These are phyloP conservation scores for Afroboletus lepidellus DNA, from an alignment of 1,284 basidiomycete species.

Conservation along the genomic window DNA sequence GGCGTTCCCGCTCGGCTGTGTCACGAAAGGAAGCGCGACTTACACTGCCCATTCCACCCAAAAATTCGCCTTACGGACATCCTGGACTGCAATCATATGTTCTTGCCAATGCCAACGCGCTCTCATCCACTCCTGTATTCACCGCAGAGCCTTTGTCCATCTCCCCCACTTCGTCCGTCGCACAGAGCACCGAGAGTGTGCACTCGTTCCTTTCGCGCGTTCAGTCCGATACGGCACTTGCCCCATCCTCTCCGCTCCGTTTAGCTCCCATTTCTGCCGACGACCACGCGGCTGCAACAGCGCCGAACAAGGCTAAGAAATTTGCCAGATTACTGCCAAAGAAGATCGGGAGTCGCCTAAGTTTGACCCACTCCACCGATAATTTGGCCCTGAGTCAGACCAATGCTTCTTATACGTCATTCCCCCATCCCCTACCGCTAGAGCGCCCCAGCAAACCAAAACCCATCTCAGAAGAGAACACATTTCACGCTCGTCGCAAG, in stretches of 20 bases:
- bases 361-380: slow-evolving; percentile 27
- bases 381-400: slow-evolving; percentile 24
- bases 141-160: slow-evolving; percentile 30
- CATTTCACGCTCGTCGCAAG: slow-evolving; percentile 36
- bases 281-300: slow-evolving; percentile 12
- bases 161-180: slow-evolving; percentile 30
- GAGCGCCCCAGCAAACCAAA: slow-evolving; percentile 30
- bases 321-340: slow-evolving; percentile 33
- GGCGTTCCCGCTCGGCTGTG: slow-evolving; percentile 34
- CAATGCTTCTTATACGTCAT: slow-evolving; percentile 31
- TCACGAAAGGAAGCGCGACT: slow-evolving; percentile 33
- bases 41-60: slow-evolving; percentile 25
- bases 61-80: slow-evolving; percentile 34
- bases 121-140: slow-evolving; percentile 31
- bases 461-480: slow-evolving; percentile 33
- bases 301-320: slow-evolving; percentile 28
- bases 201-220: slow-evolving; percentile 25
- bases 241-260: slow-evolving; percentile 31
- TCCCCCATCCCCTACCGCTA: slow-evolving; percentile 19
- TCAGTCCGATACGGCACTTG: slow-evolving; percentile 23
- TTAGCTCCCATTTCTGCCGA: slow-evolving; percentile 29
- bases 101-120: slow-evolving; percentile 20
- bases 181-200: slow-evolving; percentile 29
- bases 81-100: slow-evolving; percentile 29
- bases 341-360: slow-evolving; percentile 33